Evolutionary conservation across 176 grass and related monocot genomes (phyloP).

Genomic region (Hordeum marinum): DNA sequence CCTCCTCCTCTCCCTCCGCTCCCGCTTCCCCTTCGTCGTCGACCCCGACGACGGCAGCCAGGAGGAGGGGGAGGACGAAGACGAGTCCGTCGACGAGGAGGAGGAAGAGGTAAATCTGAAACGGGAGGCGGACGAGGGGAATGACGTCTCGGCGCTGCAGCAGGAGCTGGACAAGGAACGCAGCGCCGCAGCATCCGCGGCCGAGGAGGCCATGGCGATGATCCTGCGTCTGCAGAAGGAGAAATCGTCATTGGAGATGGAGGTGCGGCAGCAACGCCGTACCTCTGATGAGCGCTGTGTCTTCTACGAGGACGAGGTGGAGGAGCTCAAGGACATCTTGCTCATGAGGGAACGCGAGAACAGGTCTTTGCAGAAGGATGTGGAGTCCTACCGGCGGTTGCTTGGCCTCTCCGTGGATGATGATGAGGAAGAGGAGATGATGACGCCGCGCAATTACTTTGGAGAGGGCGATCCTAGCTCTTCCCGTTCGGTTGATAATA

Average conservation of each 20-base stretch:
- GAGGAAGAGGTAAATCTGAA: slow-evolving; percentile 3
- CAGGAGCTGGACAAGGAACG: slow-evolving; percentile 86
- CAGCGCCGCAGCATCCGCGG: slow-evolving; percentile 60
- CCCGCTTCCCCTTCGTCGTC: slow-evolving; percentile 42
- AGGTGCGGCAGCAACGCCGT: slow-evolving; percentile 61
- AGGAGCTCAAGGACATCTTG: slow-evolving; percentile 77
- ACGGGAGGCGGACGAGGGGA: slow-evolving; percentile 36
- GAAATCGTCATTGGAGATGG: slow-evolving; percentile 73
- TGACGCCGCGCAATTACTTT: slow-evolving; percentile 3
- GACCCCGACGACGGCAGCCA: neutral
- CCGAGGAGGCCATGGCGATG: slow-evolving; percentile 97
- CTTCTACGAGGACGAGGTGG: slow-evolving; percentile 79
- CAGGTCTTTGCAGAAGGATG: slow-evolving; percentile 55
- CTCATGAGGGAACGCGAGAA: slow-evolving; percentile 67
- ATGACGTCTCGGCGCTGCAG: slow-evolving; percentile 32
- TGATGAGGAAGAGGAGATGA: slow-evolving; percentile 4
- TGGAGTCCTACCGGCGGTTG: slow-evolving; percentile 55
- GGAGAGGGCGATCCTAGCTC: slow-evolving; percentile 36
- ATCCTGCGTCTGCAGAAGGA: slow-evolving; percentile 93
- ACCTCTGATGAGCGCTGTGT: slow-evolving; percentile 63
- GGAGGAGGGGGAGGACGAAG: neutral
- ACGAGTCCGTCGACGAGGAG: neutral
- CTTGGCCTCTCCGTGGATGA: slow-evolving; percentile 4
- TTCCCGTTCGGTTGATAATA: neutral
- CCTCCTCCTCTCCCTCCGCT: slow-evolving; percentile 32